Conservation (phyloP, 2,329 filamentous ascomycete genomes). For the Fusarium caatingaense region DNA sequence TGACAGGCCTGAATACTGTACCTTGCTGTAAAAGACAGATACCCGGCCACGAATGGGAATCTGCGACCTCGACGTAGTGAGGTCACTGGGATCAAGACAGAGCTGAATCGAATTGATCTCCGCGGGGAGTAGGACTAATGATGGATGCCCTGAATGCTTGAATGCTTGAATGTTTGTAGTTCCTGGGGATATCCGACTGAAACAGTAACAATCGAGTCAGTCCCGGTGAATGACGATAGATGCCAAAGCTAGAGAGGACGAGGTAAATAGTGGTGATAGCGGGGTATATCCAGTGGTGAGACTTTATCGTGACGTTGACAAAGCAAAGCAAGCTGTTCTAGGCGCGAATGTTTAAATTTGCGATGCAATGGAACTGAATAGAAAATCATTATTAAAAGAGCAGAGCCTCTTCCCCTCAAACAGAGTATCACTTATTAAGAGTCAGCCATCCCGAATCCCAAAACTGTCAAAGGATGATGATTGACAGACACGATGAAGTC, state of each 20-base stretch:
- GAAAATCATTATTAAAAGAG: slow-evolving; percentile 1
- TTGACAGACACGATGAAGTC: slow-evolving; percentile 27
- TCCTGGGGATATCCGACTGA: slow-evolving; percentile 4
- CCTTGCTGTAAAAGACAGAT: background rate
- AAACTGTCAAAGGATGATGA: slow-evolving; percentile 1
- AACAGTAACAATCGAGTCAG: background rate
- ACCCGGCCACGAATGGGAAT: background rate
- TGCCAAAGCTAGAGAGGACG: slow-evolving; percentile 7
- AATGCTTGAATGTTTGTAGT: background rate
- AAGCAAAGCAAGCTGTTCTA: background rate
- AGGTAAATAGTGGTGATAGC: slow-evolving; percentile 31
- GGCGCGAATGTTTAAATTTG: background rate
- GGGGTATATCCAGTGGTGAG: slow-evolving; percentile 26
- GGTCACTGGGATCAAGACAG: slow-evolving; percentile 27
- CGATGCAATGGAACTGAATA: background rate
- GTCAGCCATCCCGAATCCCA: background rate
- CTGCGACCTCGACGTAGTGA: slow-evolving; percentile 8
- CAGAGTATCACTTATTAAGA: slow-evolving; percentile 2
- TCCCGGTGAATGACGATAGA: slow-evolving; percentile 21
- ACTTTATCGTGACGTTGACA: slow-evolving; percentile 26
- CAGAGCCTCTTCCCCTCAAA: slow-evolving; percentile 6
- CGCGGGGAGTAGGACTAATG: slow-evolving; percentile 2
- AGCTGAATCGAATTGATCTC: slow-evolving; percentile 3
- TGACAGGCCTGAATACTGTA: background rate
- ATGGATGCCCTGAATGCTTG: slow-evolving; percentile 3